These are phyloP conservation scores for Diddensiella caesifluorescens DNA, from an alignment of 805 yeast species.

Conservation along the genomic window DNA sequence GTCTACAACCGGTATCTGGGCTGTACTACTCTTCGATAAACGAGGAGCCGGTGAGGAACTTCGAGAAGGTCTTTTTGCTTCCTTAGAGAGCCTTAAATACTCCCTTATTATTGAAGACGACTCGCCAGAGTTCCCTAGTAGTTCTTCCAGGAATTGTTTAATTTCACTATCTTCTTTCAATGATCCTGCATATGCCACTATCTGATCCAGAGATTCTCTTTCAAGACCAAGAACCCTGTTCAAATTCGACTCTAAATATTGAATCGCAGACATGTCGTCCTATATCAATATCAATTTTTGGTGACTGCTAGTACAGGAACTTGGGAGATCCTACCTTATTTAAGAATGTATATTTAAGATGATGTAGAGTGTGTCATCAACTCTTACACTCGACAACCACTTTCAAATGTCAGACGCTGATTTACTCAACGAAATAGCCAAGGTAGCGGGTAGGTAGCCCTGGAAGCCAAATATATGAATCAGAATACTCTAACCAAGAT, in stretches of 20 bases:
- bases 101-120: neutral
- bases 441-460: slow-evolving; percentile 20
- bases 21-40: too few species aligned
- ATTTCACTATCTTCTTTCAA: slow-evolving; percentile 2
- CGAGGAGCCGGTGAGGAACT: neutral
- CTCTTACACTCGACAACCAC: neutral
- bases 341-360: slow-evolving; percentile 45
- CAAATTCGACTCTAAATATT: slow-evolving; percentile 3
- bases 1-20: neutral
- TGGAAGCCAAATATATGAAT: neutral
- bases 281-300: too few species aligned
- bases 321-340: too few species aligned
- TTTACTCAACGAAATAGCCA: slow-evolving; percentile 21
- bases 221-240: slow-evolving; percentile 5
- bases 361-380: too few species aligned
- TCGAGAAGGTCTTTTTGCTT: neutral
- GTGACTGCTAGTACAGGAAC: too few species aligned
- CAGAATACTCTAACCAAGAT: neutral
- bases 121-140: neutral
- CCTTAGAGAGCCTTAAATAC: neutral
- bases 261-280: too few species aligned
- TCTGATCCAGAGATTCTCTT: slow-evolving; percentile 9
- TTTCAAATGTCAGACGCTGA: slow-evolving; percentile 20
- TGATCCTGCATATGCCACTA: slow-evolving; percentile 7
- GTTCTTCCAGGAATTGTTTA: slow-evolving; percentile 3